Evolutionary conservation across 2,329 filamentous ascomycete species (phyloP).

Genomic region (Knufia fluminis): DNA sequence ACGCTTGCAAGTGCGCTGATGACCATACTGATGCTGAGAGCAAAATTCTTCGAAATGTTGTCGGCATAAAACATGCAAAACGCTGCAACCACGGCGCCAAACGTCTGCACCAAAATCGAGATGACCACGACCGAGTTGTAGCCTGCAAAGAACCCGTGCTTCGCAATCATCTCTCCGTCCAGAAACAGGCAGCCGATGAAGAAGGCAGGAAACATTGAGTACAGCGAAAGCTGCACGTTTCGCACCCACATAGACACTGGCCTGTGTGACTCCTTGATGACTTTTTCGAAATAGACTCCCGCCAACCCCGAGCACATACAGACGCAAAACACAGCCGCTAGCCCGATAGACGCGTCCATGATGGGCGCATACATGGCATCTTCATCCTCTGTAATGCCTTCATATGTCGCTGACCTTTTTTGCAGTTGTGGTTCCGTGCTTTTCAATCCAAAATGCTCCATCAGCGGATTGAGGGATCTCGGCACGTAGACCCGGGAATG

Average conservation of each 20-base stretch:
- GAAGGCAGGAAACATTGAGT: constrained; percentile 81
- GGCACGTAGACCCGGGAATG: constrained; percentile 56
- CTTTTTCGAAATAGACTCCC: constrained; percentile 63
- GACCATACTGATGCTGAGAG: constrained; percentile 83
- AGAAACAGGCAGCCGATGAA: constrained; percentile 79
- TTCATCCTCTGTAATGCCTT: constrained; percentile 66
- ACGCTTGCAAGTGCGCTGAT: constrained; percentile 79
- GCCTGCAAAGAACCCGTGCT: constrained; percentile 84
- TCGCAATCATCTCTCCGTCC: constrained; percentile 73
- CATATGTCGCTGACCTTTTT: constrained; percentile 76
- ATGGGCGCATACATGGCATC: constrained; percentile 39
- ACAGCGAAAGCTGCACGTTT: constrained; percentile 90
- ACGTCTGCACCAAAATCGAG: constrained; percentile 70
- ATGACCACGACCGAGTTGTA: constrained; percentile 91
- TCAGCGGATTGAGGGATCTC: constrained; percentile 67
- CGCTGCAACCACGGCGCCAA: constrained; percentile 74
- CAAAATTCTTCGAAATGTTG: constrained; percentile 90
- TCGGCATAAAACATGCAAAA: constrained; percentile 74
- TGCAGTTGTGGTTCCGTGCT: constrained; percentile 38
- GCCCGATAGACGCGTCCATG: constrained; percentile 71
- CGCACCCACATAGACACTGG: constrained; percentile 81
- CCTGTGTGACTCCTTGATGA: constrained; percentile 72
- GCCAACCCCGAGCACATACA: constrained; percentile 76
- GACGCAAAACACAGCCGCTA: constrained; percentile 67
- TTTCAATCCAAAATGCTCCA: constrained; percentile 47